These are phyloP conservation scores for Herpetomonas samuelpessoai DNA, from an alignment of 208 protist genomes.

Conservation along the genomic window DNA sequence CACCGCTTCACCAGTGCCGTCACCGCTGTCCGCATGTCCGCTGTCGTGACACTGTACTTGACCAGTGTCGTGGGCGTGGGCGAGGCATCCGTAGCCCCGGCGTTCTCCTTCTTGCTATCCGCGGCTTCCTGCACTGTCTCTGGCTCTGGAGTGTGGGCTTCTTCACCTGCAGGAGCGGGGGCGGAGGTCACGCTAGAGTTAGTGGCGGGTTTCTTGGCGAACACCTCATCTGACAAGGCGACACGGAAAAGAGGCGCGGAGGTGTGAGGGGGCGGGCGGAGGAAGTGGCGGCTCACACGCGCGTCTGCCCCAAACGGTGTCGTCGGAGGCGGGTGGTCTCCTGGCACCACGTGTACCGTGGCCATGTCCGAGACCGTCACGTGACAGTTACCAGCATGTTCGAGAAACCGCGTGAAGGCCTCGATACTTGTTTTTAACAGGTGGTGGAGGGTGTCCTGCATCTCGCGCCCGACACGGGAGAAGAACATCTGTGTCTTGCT, in stretches of 20 bases:
- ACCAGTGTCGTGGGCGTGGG: constrained; percentile 9
- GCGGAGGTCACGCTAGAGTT: constrained; percentile 5
- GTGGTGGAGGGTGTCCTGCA: constrained; percentile 90
- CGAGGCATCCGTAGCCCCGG: background rate
- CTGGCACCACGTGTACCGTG: constrained; percentile 41
- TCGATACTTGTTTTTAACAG: constrained; percentile 63
- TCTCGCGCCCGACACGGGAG: constrained; percentile 87
- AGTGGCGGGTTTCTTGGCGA: background rate
- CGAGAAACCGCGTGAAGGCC: constrained; percentile 83
- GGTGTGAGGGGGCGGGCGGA: constrained; percentile 31
- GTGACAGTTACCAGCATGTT: constrained; percentile 61
- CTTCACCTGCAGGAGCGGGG: constrained; percentile 1
- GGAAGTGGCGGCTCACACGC: constrained; percentile 28
- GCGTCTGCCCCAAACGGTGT: constrained; percentile 45
- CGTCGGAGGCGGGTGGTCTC: constrained; percentile 22
- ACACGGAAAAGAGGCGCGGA: constrained; percentile 64
- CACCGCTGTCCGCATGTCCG: constrained; percentile 63
- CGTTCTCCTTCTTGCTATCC: background rate
- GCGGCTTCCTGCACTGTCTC: background rate
- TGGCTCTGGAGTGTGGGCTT: background rate
- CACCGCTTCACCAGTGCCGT: constrained; percentile 74
- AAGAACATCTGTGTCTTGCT: constrained; percentile 94
- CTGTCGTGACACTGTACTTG: constrained; percentile 50
- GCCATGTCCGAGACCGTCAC: constrained; percentile 50
- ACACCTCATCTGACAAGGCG: constrained; percentile 22